Evolutionary conservation across 2,329 filamentous ascomycete species (phyloP).

Genomic region (Pseudogymnoascus sp.): DNA sequence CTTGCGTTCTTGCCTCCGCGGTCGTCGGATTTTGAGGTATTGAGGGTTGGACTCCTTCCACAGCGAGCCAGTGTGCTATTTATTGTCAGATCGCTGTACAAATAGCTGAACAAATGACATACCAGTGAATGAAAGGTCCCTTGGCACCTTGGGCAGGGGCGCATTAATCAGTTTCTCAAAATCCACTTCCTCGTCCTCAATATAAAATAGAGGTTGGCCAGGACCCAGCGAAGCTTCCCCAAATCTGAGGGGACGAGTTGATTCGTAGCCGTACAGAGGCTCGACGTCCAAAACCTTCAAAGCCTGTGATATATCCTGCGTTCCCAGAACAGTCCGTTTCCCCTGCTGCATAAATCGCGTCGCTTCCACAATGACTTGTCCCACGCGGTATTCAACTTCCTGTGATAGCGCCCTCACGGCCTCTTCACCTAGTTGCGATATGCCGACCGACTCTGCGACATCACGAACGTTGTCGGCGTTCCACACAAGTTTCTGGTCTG

Average conservation of each 20-base stretch:
- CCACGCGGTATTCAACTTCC: conserved; percentile 91
- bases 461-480: conserved; percentile 93
- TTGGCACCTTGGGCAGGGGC: conserved; percentile 84
- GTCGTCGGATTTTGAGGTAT: conserved; percentile 94
- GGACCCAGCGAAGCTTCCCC: conserved; percentile 90
- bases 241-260: conserved; percentile 77
- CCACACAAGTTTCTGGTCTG: conserved; percentile 57
- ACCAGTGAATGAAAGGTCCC: conserved; percentile 90
- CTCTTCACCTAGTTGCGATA: conserved; percentile 72
- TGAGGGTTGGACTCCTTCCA: conserved; percentile 92
- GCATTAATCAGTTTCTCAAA: conserved; percentile 99
- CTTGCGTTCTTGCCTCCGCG: conserved; percentile 72
- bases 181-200: conserved; percentile 97
- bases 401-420: conserved; percentile 80
- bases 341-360: conserved; percentile 93
- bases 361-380: conserved; percentile 87
- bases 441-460: conserved; percentile 91
- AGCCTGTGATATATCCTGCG: conserved; percentile 82
- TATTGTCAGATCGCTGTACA: conserved; percentile 10
- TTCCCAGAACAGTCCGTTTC: conserved; percentile 76
- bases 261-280: conserved; percentile 93
- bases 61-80: conserved; percentile 88
- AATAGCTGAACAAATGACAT: conserved; percentile 23
- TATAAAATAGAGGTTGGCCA: conserved; percentile 90
- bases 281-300: conserved; percentile 84